Conservation (phyloP, 2,329 filamentous ascomycete species). For the Teratosphaeria zuluensis region DNA sequence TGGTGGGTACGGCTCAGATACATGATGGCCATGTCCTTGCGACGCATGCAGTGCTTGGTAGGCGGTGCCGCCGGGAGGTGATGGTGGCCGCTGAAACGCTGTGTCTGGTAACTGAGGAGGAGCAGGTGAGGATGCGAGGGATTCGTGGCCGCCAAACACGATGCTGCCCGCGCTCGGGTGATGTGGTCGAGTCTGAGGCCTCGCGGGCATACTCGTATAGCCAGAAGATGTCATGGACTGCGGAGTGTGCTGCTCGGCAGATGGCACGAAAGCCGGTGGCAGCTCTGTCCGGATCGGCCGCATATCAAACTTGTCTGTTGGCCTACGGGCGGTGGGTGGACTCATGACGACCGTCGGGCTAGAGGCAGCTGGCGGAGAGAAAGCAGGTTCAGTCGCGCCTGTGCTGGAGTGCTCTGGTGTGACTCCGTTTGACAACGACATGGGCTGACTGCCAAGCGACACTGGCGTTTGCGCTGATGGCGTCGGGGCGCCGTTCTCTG, state of each 20-base stretch:
- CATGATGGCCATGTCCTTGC: slow-evolving; percentile 17
- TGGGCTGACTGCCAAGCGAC: slow-evolving; percentile 10
- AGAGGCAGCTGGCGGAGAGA: background rate
- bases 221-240: slow-evolving; percentile 13
- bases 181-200: slow-evolving; percentile 10
- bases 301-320: slow-evolving; percentile 16
- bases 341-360: slow-evolving; percentile 2
- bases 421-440: slow-evolving; percentile 8
- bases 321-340: slow-evolving; percentile 10
- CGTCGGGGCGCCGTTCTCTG: background rate
- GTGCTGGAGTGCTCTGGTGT: slow-evolving; percentile 4
- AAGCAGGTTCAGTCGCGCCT: background rate
- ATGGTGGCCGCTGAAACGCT: slow-evolving; percentile 8
- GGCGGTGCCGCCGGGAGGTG: slow-evolving; percentile 4
- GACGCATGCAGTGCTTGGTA: slow-evolving; percentile 16
- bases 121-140: slow-evolving; percentile 29
- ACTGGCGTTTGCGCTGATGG: slow-evolving; percentile 4
- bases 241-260: slow-evolving; percentile 15
- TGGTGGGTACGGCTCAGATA: slow-evolving; percentile 13
- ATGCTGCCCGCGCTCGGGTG: slow-evolving; percentile 23
- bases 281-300: slow-evolving; percentile 20
- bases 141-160: slow-evolving; percentile 31
- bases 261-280: slow-evolving; percentile 23
- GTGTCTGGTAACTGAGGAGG: slow-evolving; percentile 17
- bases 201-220: slow-evolving; percentile 3